Evolutionary conservation across 768 basidiomycete genomes (phyloP).

Genomic region (Pleurotus eryngii): DNA sequence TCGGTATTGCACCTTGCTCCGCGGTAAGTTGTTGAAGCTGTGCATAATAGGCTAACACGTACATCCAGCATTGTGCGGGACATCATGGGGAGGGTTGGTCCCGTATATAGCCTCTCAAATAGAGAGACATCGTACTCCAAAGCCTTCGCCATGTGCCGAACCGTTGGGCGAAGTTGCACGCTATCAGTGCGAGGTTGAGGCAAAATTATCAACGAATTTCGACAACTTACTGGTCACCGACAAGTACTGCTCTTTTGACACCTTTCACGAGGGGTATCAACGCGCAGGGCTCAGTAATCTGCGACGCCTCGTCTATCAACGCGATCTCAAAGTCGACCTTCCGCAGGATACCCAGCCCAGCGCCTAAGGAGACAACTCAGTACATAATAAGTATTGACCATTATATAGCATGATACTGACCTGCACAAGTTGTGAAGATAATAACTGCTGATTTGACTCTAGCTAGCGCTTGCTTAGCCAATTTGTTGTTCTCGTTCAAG

Average conservation of each 20-base stretch:
- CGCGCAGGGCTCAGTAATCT: conserved; percentile 64
- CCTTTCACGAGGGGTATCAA: conserved; percentile 70
- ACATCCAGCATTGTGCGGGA: conserved; percentile 62
- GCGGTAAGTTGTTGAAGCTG: no score
- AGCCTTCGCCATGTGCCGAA: conserved; percentile 53
- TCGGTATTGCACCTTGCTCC: conserved; percentile 54
- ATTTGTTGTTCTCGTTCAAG: conserved; percentile 54
- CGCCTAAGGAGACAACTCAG: conserved; percentile 25
- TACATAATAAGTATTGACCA: no score
- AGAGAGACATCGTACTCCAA: conserved; percentile 56
- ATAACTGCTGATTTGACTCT: conserved; percentile 55
- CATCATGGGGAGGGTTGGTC: conserved; percentile 30
- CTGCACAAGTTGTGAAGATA: conserved; percentile 66
- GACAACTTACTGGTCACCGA: conserved; percentile 59
- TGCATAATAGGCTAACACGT: conserved; percentile 7
- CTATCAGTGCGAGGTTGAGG: conserved; percentile 41
- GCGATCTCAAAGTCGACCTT: conserved; percentile 57
- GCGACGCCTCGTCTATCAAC: conserved; percentile 69
- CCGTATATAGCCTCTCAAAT: conserved; percentile 56
- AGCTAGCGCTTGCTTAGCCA: conserved; percentile 57
- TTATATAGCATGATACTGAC: conserved; percentile 18
- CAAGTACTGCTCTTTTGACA: conserved; percentile 51
- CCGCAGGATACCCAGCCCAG: conserved; percentile 55
- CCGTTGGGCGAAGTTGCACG: conserved; percentile 66
- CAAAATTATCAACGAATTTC: no score